Evolutionary conservation across 1,284 basidiomycete species (phyloP), one percentile per base, ranked within the genome.

Genomic region (Fistulina hepatica): DNA sequence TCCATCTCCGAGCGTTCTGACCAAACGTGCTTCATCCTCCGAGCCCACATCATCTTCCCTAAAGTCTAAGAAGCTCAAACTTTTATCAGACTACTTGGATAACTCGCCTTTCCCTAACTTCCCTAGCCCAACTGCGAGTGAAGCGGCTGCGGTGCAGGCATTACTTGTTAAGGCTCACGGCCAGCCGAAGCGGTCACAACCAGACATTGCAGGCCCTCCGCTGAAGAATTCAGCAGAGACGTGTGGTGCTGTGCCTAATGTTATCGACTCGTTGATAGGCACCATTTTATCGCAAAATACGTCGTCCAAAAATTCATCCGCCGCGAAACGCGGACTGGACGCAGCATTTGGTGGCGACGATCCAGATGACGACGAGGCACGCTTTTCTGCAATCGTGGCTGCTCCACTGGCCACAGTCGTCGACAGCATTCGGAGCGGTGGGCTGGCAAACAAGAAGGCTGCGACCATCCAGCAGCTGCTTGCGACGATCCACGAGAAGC

Each of bases 261-360:
- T 86, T 31, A 65, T 85, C 34, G 83, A 86, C 47, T 67, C 79
- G 0, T 64, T 83, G 44, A 71, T 86, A 15, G 69, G 74, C 22
- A 83, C 80, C 1, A 72, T 85, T 40, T 65, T 89, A 13, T 78
- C 75, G 24, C 81, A 85, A 53, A 85, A 84, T 50, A 88, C 83
- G 0, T 74, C 74, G 23, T 60, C 61, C 25, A 56, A 57, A 20
- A 86, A 88, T 52, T 76, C 72, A 4, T 67, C 76, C 0, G 58
- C 71, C 2, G 81, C 82, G 0, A 83, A 84, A 50, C 52, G 58
- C 15, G 61, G 58, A 9, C 62, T 85, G 39, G 76, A 82, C 43
- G 53, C 55, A 2, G 54, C 53, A 12, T 86, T 81, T 46, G 79
- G 80, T 2, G 60, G 60, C 3, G 68, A 71, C 22, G 68, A 78